These are phyloP conservation scores for Penicillium sp. DNA, from an alignment of 2,329 filamentous ascomycete species.

Conservation along the genomic window DNA sequence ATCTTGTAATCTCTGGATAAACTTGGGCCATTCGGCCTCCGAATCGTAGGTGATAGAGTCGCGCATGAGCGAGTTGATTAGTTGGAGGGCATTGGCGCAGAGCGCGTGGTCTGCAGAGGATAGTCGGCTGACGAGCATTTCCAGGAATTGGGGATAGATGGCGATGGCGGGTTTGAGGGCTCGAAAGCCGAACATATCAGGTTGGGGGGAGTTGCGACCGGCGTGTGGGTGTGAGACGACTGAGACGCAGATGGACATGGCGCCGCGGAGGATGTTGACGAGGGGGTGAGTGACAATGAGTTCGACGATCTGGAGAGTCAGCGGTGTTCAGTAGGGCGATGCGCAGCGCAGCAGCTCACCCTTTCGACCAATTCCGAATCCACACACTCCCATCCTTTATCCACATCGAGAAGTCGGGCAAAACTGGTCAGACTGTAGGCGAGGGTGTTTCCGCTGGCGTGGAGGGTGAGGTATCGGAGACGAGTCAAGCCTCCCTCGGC, in stretches of 20 bases:
- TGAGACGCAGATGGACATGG: conserved; percentile 94
- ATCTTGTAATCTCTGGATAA: conserved; percentile 92
- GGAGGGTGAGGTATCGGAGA: conserved; percentile 80
- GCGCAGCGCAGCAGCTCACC: conserved; percentile 47
- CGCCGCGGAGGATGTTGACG: conserved; percentile 94
- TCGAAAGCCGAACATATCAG: conserved; percentile 80
- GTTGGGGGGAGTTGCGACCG: conserved; percentile 52
- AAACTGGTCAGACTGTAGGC: conserved; percentile 93
- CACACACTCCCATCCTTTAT: conserved; percentile 89
- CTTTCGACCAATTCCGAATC: conserved; percentile 60
- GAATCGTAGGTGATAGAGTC: conserved; percentile 81
- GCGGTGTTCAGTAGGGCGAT: not conserved
- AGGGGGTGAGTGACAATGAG: conserved; percentile 92
- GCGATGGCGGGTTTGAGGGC: conserved; percentile 91
- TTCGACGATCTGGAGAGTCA: conserved; percentile 69
- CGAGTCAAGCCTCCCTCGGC: conserved; percentile 82
- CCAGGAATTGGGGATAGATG: conserved; percentile 89
- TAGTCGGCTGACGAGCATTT: conserved; percentile 87
- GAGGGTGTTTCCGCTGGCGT: conserved; percentile 87
- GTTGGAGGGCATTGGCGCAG: conserved; percentile 91
- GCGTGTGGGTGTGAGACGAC: conserved; percentile 83
- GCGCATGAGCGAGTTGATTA: conserved; percentile 93
- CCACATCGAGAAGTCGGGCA: conserved; percentile 84
- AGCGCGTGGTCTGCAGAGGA: conserved; percentile 93
- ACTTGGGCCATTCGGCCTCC: conserved; percentile 88